A percentile compares a stretch with the other conserved stretches of the same genome.
Evolutionary conservation across 208 protist genomes (phyloP).

Genomic region (Crithidia fasciculata): DNA sequence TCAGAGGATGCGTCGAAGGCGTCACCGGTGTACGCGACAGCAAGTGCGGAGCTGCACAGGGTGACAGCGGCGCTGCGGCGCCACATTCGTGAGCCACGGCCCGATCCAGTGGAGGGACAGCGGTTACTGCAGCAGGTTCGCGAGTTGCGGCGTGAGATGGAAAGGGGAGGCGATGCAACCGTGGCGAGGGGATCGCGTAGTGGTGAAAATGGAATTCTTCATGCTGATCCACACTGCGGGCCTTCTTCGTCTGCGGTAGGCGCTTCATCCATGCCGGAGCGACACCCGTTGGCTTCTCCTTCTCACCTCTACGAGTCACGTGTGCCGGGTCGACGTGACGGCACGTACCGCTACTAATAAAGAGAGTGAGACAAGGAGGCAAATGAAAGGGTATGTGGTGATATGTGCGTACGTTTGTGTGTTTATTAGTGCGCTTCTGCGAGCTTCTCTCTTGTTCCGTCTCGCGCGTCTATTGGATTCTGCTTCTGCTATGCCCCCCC

Average conservation of each 20-base stretch:
- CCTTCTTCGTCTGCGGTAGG: background rate
- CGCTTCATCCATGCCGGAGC: background rate
- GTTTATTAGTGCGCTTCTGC: too few species aligned
- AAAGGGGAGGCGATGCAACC: background rate
- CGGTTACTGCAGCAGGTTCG: conserved; percentile 46
- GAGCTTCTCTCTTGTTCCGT: too few species aligned
- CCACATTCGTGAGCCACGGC: conserved; percentile 29
- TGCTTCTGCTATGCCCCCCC: too few species aligned
- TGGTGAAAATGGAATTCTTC: background rate
- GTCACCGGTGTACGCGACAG: background rate
- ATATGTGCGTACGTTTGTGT: too few species aligned
- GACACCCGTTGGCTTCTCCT: background rate
- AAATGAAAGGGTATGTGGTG: too few species aligned
- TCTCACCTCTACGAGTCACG: conserved; percentile 9
- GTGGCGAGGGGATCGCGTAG: background rate
- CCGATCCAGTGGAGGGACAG: conserved; percentile 34
- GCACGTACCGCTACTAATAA: conserved; percentile 1
- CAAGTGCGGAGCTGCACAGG: conserved; percentile 25
- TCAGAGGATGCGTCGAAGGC: too few species aligned
- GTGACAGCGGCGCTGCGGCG: conserved; percentile 39
- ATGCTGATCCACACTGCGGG: background rate
- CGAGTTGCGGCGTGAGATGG: conserved; percentile 30
- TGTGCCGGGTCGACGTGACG: background rate
- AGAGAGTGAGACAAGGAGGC: too few species aligned
- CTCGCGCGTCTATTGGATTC: too few species aligned